These are phyloP conservation scores for Saturnispora saitoi DNA, from an alignment of 805 yeast species.

Conservation along the genomic window DNA sequence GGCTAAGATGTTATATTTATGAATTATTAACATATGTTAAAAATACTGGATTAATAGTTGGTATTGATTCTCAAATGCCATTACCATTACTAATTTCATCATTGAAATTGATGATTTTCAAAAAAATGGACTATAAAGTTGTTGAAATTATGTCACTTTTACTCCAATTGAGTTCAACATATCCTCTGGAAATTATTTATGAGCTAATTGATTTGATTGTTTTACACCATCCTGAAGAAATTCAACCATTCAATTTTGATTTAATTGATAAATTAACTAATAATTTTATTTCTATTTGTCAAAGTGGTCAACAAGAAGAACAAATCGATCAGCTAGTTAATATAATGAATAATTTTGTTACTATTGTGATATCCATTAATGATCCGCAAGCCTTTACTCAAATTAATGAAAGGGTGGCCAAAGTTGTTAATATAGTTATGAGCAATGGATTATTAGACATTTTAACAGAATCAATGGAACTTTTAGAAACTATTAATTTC, in stretches of 20 bases:
- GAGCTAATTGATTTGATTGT: conserved; percentile 93
- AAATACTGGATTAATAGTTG: conserved; percentile 1
- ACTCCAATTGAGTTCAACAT: conserved; percentile 57
- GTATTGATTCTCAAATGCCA: conserved; percentile 19
- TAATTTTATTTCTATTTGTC: conserved; percentile 59
- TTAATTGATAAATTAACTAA: conserved; percentile 52
- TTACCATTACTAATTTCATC: conserved; percentile 31
- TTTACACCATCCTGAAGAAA: conserved; percentile 71
- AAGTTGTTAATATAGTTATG: conserved; percentile 62
- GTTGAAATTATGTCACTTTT: conserved; percentile 59
- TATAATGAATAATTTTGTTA: conserved; percentile 69
- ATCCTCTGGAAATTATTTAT: conserved; percentile 77
- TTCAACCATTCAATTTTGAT: conserved; percentile 85
- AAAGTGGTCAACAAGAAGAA: conserved; percentile 29
- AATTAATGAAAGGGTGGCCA: conserved; percentile 44
- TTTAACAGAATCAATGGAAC: conserved; percentile 66
- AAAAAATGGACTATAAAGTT: conserved; percentile 5
- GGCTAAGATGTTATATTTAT: conserved; percentile 12
- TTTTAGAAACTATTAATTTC: conserved; percentile 57
- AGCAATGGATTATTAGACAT: conserved; percentile 62
- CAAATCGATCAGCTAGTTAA: conserved; percentile 74
- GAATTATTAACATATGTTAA: conserved; percentile 9
- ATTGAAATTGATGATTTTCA: conserved; percentile 9
- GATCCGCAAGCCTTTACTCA: conserved; percentile 52
- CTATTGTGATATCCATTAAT: conserved; percentile 77